Evolutionary conservation across 129 eudicot species (phyloP), one percentile per base, ranked within the genome.

Genomic region (Arctium lappa): DNA sequence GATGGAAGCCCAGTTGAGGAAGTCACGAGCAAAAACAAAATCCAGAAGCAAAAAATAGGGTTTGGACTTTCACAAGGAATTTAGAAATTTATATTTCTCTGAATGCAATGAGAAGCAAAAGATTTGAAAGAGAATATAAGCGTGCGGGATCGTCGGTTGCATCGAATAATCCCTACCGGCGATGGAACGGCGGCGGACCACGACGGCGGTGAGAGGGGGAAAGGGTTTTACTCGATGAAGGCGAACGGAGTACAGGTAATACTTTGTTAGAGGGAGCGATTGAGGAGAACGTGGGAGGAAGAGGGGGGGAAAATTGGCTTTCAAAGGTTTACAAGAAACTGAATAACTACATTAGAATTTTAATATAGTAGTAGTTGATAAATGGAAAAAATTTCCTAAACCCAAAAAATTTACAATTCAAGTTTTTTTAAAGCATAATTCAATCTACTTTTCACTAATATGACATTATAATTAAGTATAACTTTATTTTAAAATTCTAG

Each of bases 21-120:
- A 22, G 6, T 66, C 76, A 72, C 29, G 7, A 71, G 36, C 71
- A 73, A 81, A 72, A 39, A 42, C 15, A 69, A 68, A 9, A n/a
- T 63, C 32, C 7, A 1, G 12, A 63, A 6, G 10, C 33, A 0
- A 53, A 78, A 81, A 81, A 53, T 81, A 81, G 84, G 84, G 84
- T 81, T 81, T 72, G 40, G 79, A 56, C 11, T 34, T 53, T 50
- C 27, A 80, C 30, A 50, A 22, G 37, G 31, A 53, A 72, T 10
- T 22, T 34, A 50, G 44, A 72, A 72, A 30, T 16, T 69, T 44
- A 50, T 48, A 18, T 48, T 16, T 29, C 5, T 80, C 16, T 72
- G 40, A 62, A 74, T 81, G 73, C 73, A 36, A 18, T 81, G 9
- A 38, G 44, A 73, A 72, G 79, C 6, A 1, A 37, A 29, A 27